phyloP scores from a whole-genome alignment of 2,329 filamentous ascomycete species.

The Colletotrichum orchidophilum region DNA sequence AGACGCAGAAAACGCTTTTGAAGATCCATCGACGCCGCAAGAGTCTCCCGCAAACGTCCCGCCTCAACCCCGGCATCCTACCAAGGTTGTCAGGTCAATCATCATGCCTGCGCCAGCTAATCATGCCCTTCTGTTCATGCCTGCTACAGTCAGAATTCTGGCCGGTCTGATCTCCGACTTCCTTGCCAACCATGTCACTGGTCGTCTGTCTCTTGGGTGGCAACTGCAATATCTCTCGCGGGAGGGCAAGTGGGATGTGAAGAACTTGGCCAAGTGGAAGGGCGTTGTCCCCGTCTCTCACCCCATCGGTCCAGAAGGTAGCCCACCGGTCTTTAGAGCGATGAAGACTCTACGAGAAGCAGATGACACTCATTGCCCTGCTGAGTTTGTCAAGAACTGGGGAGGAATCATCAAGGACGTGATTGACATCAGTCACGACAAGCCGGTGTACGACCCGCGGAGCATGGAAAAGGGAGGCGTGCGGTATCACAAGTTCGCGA shows the following conservation, averaged over 20 bases:
- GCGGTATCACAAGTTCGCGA: constrained; percentile 87
- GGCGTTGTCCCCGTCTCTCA: constrained; percentile 80
- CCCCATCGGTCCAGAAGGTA: constrained; percentile 67
- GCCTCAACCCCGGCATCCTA: constrained; percentile 57
- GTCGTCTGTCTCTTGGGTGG: constrained; percentile 85
- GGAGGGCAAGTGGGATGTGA: constrained; percentile 97
- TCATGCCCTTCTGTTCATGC: constrained; percentile 86
- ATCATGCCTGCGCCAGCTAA: constrained; percentile 81
- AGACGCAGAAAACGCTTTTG: constrained; percentile 48
- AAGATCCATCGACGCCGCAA: constrained; percentile 58
- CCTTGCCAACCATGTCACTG: constrained; percentile 77
- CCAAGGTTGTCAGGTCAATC: constrained; percentile 70
- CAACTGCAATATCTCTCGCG: constrained; percentile 89
- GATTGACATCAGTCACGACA: constrained; percentile 91
- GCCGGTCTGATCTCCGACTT: constrained; percentile 88
- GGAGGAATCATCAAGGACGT: constrained; percentile 75
- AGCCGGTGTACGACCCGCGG: constrained; percentile 85
- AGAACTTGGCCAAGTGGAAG: constrained; percentile 93
- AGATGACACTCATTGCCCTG: constrained; percentile 83
- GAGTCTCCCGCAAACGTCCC: constrained; percentile 53
- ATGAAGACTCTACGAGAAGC: constrained; percentile 94
- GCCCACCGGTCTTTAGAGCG: constrained; percentile 76
- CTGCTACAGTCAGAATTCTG: constrained; percentile 77
- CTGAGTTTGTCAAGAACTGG: constrained; percentile 75
- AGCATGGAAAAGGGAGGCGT: constrained; percentile 73